phyloP scores from a whole-genome alignment of 148 eudicot genomes.

The Vaccinium myrtillus region DNA sequence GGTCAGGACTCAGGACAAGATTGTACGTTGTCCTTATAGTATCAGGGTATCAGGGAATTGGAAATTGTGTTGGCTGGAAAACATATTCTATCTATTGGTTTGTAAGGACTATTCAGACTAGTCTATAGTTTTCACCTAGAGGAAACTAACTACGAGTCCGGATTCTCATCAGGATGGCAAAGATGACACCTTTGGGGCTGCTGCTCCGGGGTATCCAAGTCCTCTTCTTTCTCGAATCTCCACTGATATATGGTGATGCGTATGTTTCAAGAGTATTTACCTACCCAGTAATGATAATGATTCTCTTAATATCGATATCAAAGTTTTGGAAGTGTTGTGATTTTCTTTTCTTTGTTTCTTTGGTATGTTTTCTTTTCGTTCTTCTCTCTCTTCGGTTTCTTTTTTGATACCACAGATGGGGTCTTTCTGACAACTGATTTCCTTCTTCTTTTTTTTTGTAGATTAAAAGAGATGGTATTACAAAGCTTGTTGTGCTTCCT shows the following conservation, averaged over 20 bases:
- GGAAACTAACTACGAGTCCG: background rate
- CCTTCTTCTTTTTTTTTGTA: constrained; percentile 18
- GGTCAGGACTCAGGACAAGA: background rate
- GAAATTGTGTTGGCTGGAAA: background rate
- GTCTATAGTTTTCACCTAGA: background rate
- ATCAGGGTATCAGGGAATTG: background rate
- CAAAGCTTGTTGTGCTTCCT: constrained; percentile 98
- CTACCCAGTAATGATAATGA: background rate
- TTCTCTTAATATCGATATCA: background rate
- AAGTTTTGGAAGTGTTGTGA: background rate
- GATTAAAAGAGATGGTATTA: constrained; percentile 84
- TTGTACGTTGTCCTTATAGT: background rate
- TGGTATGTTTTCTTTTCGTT: background rate
- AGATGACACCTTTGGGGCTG: background rate
- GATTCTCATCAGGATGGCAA: background rate
- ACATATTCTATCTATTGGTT: background rate
- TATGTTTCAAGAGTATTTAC: background rate
- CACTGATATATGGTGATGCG: background rate
- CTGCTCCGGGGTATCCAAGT: background rate
- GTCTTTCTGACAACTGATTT: background rate
- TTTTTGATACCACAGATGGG: background rate
- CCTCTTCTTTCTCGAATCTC: background rate
- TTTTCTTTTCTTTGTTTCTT: constrained; percentile 1
- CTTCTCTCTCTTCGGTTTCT: background rate
- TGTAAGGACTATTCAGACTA: background rate